Evolutionary conservation across 129 eudicot species (phyloP).

Genomic region (Tagetes patula): DNA sequence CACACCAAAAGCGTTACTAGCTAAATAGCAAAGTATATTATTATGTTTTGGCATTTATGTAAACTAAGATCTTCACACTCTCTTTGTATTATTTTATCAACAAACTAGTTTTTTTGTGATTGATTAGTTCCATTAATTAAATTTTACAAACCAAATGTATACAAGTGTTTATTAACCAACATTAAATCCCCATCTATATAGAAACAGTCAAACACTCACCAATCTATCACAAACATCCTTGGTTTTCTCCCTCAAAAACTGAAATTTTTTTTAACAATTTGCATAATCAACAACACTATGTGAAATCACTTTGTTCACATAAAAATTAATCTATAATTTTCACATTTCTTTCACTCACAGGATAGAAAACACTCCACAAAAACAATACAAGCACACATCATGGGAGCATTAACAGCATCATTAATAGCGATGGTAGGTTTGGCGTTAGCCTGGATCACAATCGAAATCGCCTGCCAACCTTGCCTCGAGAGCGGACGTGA

Average conservation of each 20-base stretch:
- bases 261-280: not conserved
- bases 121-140: too few relatives aligned
- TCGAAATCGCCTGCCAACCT: constrained; percentile 87
- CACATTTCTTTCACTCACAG: constrained; percentile 11
- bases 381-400: not conserved
- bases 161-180: too few relatives aligned
- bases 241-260: too few relatives aligned
- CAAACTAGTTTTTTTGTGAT: too few relatives aligned
- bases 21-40: too few relatives aligned
- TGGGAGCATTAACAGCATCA: constrained; percentile 89
- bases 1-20: too few relatives aligned
- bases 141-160: too few relatives aligned
- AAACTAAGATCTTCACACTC: too few relatives aligned
- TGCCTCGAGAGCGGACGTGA: constrained; percentile 90
- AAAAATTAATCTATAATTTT: not conserved
- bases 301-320: not conserved
- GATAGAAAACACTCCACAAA: not conserved
- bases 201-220: not conserved
- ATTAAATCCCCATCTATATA: too few relatives aligned
- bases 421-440: constrained; percentile 78
- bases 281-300: too few relatives aligned
- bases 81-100: too few relatives aligned
- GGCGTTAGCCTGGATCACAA: constrained; percentile 70
- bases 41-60: too few relatives aligned
- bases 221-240: not conserved